A percentile compares a stretch with the other conserved stretches of the same genome.
Conservation (phyloP, 2,329 filamentous ascomycete genomes). For the Rhexocercosporidium sp. region DNA sequence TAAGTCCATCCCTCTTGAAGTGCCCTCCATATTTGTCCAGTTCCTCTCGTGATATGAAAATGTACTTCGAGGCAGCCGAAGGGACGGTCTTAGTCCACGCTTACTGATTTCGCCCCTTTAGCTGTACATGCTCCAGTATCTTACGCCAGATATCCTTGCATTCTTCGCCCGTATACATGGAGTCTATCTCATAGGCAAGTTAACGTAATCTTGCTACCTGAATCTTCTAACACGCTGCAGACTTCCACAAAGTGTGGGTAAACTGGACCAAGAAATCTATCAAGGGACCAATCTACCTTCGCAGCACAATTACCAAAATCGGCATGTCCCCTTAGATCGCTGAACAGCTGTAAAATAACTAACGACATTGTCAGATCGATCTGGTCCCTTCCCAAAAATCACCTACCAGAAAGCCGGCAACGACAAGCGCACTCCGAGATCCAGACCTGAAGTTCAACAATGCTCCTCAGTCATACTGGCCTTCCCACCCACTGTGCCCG, state of each 20-base stretch:
- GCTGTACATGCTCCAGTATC: constrained; percentile 20
- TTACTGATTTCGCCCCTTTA: not conserved
- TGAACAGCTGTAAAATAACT: not conserved
- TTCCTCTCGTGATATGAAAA: no score
- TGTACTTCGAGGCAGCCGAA: no score
- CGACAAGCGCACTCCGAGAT: not conserved
- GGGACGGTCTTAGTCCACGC: no score
- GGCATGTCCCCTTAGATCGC: not conserved
- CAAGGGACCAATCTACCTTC: constrained; percentile 7
- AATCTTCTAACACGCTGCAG: not conserved
- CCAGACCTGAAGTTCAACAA: not conserved
- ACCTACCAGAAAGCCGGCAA: constrained; percentile 1
- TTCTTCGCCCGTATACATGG: constrained; percentile 11
- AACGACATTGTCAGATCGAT: not conserved
- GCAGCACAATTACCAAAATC: constrained; percentile 15
- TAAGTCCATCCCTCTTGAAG: not conserved
- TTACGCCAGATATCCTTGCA: constrained; percentile 18
- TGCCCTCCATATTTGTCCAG: not conserved
- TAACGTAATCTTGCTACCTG: no score
- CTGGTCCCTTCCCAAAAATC: not conserved
- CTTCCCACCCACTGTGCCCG: constrained; percentile 17
- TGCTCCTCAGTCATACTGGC: constrained; percentile 16
- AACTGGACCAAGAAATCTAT: constrained; percentile 8
- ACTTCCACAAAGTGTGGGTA: constrained; percentile 19
- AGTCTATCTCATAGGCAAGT: constrained; percentile 9